Evolutionary conservation across 1,284 basidiomycete species (phyloP).

Genomic region (Cystobasidium slooffiae): DNA sequence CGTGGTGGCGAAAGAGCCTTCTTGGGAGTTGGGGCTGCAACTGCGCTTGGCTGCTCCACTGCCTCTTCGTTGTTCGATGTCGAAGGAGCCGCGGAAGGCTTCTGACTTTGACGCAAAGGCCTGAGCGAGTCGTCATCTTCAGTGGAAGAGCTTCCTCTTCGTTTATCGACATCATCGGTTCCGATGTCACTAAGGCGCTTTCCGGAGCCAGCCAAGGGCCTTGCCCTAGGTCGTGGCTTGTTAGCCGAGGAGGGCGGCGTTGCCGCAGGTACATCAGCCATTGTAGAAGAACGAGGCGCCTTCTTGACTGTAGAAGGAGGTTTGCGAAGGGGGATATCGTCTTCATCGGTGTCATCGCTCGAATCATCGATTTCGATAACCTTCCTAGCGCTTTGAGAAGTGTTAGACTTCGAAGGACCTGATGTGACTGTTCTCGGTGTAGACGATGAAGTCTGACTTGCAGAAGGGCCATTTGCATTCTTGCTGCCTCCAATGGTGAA

Average conservation of each 20-base stretch:
- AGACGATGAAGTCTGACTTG: neutral
- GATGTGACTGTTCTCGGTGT: neutral
- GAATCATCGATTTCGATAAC: conserved; percentile 26
- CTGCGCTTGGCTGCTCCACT: too few species aligned
- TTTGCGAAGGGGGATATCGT: neutral
- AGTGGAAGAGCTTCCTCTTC: neutral
- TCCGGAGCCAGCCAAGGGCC: conserved; percentile 3
- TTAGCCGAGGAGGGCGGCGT: neutral
- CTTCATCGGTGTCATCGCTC: conserved; percentile 13
- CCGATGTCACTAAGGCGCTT: neutral
- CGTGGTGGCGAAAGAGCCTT: too few species aligned
- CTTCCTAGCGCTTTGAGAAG: neutral
- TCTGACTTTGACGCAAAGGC: neutral
- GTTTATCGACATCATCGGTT: too few species aligned
- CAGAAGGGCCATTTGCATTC: neutral
- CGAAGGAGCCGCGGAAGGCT: too few species aligned
- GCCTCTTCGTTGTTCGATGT: too few species aligned
- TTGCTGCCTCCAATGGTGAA: neutral
- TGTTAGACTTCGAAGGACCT: neutral
- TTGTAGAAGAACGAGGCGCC: neutral
- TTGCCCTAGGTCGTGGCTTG: conserved; percentile 7
- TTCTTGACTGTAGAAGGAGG: neutral
- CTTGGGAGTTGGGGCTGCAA: too few species aligned
- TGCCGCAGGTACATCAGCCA: neutral
- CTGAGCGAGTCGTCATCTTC: neutral